These are phyloP conservation scores for Microbotryum intermedium DNA, from an alignment of 1,284 basidiomycete genomes.

Conservation along the genomic window DNA sequence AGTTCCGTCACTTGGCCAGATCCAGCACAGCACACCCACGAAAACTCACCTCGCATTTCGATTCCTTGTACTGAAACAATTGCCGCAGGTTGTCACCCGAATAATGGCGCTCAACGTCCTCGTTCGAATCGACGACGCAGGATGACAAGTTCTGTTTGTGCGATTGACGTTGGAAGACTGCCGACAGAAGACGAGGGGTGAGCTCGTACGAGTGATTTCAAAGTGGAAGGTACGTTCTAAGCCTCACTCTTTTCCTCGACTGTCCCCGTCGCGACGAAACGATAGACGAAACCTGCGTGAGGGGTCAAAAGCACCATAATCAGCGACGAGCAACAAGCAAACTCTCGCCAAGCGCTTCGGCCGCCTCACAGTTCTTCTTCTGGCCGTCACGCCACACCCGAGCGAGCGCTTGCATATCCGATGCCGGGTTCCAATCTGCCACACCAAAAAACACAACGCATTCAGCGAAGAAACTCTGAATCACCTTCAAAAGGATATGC, in stretches of 20 bases:
- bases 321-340: neutral
- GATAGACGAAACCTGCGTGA: constrained; percentile 85
- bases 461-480: neutral
- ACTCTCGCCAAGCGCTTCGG: neutral
- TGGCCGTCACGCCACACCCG: constrained; percentile 99
- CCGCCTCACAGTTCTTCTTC: constrained; percentile 88
- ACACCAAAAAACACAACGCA: too few species aligned
- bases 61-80: constrained; percentile 73
- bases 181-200: neutral
- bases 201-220: neutral
- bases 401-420: constrained; percentile 95
- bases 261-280: constrained; percentile 93
- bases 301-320: neutral
- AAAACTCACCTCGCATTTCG: constrained; percentile 13
- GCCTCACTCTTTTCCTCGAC: constrained; percentile 86
- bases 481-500: neutral
- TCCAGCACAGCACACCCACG: neutral
- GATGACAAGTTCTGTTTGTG: constrained; percentile 95
- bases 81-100: constrained; percentile 81
- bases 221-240: neutral
- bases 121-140: constrained; percentile 93
- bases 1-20: neutral
- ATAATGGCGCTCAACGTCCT: constrained; percentile 92
- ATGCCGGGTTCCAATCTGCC: constrained; percentile 94
- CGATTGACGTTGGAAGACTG: constrained; percentile 46